These are phyloP conservation scores for Afroboletus lepidellus DNA, from an alignment of 1,284 basidiomycete species.

Conservation along the genomic window DNA sequence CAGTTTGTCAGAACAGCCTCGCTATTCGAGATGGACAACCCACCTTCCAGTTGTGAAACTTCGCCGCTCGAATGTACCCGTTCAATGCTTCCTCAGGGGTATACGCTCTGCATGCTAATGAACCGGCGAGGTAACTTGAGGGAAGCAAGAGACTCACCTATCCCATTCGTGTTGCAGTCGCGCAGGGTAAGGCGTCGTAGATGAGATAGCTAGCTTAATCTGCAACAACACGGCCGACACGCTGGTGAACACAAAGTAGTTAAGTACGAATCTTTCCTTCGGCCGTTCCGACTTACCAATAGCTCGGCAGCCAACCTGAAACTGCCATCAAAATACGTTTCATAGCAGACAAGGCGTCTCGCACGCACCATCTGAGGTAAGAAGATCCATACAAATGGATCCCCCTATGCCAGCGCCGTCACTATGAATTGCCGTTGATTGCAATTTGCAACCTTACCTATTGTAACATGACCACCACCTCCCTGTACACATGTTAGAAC, in stretches of 20 bases:
- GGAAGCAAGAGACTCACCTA: constrained; percentile 22
- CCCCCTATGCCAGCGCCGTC: constrained; percentile 44
- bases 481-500: constrained; percentile 36
- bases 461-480: constrained; percentile 63
- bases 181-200: constrained; percentile 56
- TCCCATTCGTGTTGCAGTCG: constrained; percentile 45
- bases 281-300: constrained; percentile 41
- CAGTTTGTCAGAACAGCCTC: not conserved
- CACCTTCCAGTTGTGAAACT: constrained; percentile 58
- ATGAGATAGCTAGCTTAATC: constrained; percentile 61
- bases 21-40: constrained; percentile 10
- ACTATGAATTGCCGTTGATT: not conserved
- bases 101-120: constrained; percentile 43
- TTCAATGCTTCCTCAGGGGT: constrained; percentile 49
- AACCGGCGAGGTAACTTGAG: not conserved
- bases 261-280: not conserved
- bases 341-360: not conserved
- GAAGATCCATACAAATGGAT: constrained; percentile 66
- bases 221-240: constrained; percentile 61
- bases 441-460: constrained; percentile 39
- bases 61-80: constrained; percentile 58
- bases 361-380: constrained; percentile 55
- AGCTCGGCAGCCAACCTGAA: constrained; percentile 62
- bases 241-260: constrained; percentile 30
- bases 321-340: not conserved